A percentile compares a stretch with the other conserved stretches of the same genome.
phyloP scores from a whole-genome alignment of 164 flowering plant genomes.

The Stephania cephalantha region DNA sequence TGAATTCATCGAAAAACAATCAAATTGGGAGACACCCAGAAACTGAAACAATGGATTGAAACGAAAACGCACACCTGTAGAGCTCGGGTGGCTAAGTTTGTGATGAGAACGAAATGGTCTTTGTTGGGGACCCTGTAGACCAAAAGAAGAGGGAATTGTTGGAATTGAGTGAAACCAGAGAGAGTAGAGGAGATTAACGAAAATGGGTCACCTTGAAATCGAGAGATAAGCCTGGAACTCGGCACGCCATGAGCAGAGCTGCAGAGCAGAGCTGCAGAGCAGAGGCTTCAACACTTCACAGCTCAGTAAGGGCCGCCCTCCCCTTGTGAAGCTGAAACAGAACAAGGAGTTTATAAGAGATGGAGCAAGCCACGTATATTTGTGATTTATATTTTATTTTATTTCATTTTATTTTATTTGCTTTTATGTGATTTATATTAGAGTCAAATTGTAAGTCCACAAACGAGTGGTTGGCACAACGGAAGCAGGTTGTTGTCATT shows the following conservation, averaged over 20 bases:
- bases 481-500: no score
- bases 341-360: neutral
- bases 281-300: slow-evolving; percentile 10
- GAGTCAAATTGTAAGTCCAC: no score
- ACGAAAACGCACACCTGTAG: slow-evolving; percentile 30
- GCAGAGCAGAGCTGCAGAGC: slow-evolving; percentile 18
- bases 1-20: neutral
- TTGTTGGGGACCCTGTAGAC: slow-evolving; percentile 39
- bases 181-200: slow-evolving; percentile 4
- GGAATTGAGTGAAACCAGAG: neutral
- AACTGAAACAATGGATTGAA: slow-evolving; percentile 2
- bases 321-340: neutral
- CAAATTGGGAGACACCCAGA: neutral
- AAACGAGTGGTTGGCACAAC: no score
- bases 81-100: slow-evolving; percentile 20
- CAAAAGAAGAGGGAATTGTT: neutral
- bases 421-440: no score
- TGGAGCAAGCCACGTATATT: neutral
- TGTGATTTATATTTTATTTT: neutral
- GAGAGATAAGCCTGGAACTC: slow-evolving; percentile 40
- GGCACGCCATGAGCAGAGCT: slow-evolving; percentile 51
- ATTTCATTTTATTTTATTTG: no score
- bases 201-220: slow-evolving; percentile 29
- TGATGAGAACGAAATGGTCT: slow-evolving; percentile 27
- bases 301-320: slow-evolving; percentile 10